Evolutionary conservation across 2,329 filamentous ascomycete genomes (phyloP), one percentile per base, ranked within the genome.

Genomic region (Beauveria medogensis): DNA sequence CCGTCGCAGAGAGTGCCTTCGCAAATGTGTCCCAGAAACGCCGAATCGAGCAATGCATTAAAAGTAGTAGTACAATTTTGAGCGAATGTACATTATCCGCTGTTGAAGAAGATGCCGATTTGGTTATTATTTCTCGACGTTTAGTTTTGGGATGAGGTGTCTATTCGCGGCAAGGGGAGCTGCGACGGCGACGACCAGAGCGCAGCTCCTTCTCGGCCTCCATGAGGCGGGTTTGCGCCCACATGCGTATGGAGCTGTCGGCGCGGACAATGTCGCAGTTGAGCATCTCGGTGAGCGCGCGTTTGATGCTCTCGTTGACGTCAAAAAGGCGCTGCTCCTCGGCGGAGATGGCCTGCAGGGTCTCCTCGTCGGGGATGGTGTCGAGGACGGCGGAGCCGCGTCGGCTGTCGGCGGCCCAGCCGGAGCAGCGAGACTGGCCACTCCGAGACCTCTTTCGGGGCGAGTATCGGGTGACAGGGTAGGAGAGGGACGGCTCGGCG

Each of bases 271-370:
- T 73, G 26, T 82, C 79, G 71, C 81, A 85, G 72, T 85, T 86
- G 66, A 86, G 78, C 16, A 86, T 77, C 69, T 85, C 82, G 6
- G 82, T 86, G 65, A 86, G 69, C 2, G 82, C 80, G 37, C 82
- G 78, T 73, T 86, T 86, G 73, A 86, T 82, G 66, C 80, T 78
- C 71, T 85, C 82, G 70, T 83, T 84, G 70, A 85, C 79, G 63
- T 80, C 76, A 55, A 75, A 82, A 12, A 85, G 75, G 63, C 77
- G 80, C 64, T 79, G 77, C 68, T 84, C 80, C 67, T 82, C 80
- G 20, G 73, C 73, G 0, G 77, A 80, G 64, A 84, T 77, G 66
- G 80, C 78, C 63, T 73, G 73, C 24, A 80, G 68, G 7, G 77
- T 76, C 58, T 77, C 73, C 67, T 80, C 79, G 66, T 82, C 78